A percentile compares a stretch with the other conserved stretches of the same genome.
phyloP scores from a whole-genome alignment of 805 yeast genomes.

The Metschnikowia cerradonensis region DNA sequence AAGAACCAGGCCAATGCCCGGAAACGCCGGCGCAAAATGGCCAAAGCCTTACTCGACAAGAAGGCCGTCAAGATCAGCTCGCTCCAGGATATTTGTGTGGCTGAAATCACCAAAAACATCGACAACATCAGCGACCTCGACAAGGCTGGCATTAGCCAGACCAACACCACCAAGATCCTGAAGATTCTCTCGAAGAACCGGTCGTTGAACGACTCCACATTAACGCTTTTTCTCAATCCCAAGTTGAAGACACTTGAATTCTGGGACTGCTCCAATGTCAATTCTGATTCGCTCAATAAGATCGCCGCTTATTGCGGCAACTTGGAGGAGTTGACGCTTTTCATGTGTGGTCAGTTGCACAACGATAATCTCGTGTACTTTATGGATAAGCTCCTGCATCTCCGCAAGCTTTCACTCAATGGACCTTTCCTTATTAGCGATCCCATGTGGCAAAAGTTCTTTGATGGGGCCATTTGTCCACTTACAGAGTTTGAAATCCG shows the following conservation, averaged over 20 bases:
- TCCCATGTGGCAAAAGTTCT: slow-evolving; percentile 71
- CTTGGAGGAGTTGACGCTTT: slow-evolving; percentile 58
- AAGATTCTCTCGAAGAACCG: slow-evolving; percentile 79
- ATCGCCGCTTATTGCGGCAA: slow-evolving; percentile 80
- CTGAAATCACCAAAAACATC: slow-evolving; percentile 59
- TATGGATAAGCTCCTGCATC: slow-evolving; percentile 51
- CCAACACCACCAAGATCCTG: slow-evolving; percentile 67
- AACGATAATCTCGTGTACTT: slow-evolving; percentile 68
- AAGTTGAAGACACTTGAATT: slow-evolving; percentile 57
- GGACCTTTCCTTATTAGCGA: slow-evolving; percentile 88
- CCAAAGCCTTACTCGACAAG: slow-evolving; percentile 78
- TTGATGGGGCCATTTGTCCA: slow-evolving; percentile 52
- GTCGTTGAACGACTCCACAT: slow-evolving; percentile 66
- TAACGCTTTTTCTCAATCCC: slow-evolving; percentile 68
- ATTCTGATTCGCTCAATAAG: slow-evolving; percentile 57
- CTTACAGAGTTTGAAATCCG: slow-evolving; percentile 59
- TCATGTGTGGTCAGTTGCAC: slow-evolving; percentile 92
- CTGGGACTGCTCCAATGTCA: slow-evolving; percentile 89
- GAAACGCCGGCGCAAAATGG: slow-evolving; percentile 71
- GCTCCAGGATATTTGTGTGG: slow-evolving; percentile 79
- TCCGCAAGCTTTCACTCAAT: slow-evolving; percentile 61
- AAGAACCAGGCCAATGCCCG: slow-evolving; percentile 60
- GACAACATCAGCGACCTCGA: slow-evolving; percentile 66
- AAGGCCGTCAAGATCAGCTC: slow-evolving; percentile 60
- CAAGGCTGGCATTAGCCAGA: slow-evolving; percentile 74